Percentiles rank a stretch among this genome's conserved stretches.
Evolutionary conservation across 306 rosid genomes (phyloP).

Genomic region (Betula pendula): DNA sequence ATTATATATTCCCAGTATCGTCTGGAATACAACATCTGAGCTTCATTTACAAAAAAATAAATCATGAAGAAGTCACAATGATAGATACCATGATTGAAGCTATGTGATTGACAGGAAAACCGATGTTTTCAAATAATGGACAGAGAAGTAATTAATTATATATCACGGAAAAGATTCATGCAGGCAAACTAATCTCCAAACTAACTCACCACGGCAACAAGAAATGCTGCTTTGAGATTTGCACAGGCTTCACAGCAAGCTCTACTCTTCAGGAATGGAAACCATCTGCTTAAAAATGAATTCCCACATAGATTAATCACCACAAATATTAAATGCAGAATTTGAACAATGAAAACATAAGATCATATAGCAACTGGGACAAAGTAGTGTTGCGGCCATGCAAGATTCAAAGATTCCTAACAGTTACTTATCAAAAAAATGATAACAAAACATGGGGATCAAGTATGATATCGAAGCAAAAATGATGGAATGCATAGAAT

Average conservation of each 20-base stretch:
- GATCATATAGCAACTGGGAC: too few relatives aligned
- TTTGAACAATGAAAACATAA: constrained; percentile 3
- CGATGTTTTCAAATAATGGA: background rate
- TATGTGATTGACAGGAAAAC: background rate
- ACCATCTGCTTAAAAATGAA: constrained; percentile 68
- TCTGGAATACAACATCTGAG: background rate
- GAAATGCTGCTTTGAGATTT: constrained; percentile 98
- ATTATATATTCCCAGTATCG: background rate
- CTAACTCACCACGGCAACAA: constrained; percentile 92
- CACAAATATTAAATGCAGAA: constrained; percentile 11
- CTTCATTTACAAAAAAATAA: background rate
- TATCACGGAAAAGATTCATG: background rate
- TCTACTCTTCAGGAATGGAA: constrained; percentile 79
- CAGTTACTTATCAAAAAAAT: background rate
- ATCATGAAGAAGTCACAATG: constrained; percentile 1
- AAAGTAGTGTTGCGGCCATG: background rate
- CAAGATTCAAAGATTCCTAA: constrained; percentile 13
- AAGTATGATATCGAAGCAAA: background rate
- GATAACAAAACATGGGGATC: background rate
- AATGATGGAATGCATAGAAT: background rate
- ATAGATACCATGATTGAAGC: background rate
- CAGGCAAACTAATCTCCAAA: background rate
- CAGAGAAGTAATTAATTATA: background rate
- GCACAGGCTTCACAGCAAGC: constrained; percentile 99
- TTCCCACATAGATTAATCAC: constrained; percentile 26